Base-by-base conservation (phyloP, 257 asterid species). In the Capsicum chinense region DNA sequence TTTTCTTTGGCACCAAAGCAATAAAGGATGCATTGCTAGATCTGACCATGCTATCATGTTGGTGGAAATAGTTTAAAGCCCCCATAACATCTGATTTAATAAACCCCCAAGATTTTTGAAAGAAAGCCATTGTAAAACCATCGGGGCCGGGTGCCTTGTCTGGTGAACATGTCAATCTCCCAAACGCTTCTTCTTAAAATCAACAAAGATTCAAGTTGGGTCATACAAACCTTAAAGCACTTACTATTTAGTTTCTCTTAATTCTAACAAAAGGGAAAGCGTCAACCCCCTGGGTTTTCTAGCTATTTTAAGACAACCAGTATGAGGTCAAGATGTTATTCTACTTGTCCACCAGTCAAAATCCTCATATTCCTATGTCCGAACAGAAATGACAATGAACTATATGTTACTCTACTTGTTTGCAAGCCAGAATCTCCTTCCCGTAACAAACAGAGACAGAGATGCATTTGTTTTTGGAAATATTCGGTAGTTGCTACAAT, bases 311-410 rank as follows among this genome's bases (percentile, higher is more conserved):
- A 35, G 80, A 47, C 35, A 44, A 47, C 37, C n/a, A 12, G 39
- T 7, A 73, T 73, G 80, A 48, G 59, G 57, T 19, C 59, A 73
- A 73, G 80, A 73, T 48, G 80, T 11, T 48, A 48, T 19, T 48
- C 12, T 48, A 48, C 80, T 48, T 48, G 59, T 73, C 58, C 5
- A 6, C 16, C 57, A 47, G 79, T 71, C 79, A 71, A 16, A 60
- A 71, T 71, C 11, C 11, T 17, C 39, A n/a, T 71, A 10, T n/a
- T 71, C 58, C 33, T 71, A 71, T 71, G 79, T 9, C 79, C n/a
- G 39, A 63, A 71, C 57, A 47, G 79, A 44, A 71, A 9, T 5
- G 5, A 2, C 16, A 57, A 52, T 71, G 56, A n/a, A 71, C 58
- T 42, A 71, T 19, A 71, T n/a, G 57, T n/a, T 47, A 71, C 35